Evolutionary conservation across 2,329 filamentous ascomycete genomes (phyloP).

Genomic region (Colletotrichum karsti): DNA sequence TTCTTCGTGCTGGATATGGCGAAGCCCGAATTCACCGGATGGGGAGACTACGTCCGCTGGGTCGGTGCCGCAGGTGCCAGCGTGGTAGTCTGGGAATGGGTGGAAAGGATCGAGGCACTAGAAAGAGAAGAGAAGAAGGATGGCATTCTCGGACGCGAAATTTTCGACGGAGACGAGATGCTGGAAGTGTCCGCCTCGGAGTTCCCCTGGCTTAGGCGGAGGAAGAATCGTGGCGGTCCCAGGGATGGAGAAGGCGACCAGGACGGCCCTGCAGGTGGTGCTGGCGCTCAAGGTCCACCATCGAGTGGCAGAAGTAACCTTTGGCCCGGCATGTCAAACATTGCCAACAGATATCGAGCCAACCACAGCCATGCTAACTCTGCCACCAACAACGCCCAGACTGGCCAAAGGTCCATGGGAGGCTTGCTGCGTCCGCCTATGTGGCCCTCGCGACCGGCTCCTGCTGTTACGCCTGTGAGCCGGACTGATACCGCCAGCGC

Average conservation of each 20-base stretch:
- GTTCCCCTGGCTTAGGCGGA: constrained; percentile 53
- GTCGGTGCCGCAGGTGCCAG: constrained; percentile 94
- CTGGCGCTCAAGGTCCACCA: constrained; percentile 29
- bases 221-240: constrained; percentile 41
- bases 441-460: constrained; percentile 64
- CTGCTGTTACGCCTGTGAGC: constrained; percentile 65
- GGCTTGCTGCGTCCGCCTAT: constrained; percentile 57
- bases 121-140: constrained; percentile 95
- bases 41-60: constrained; percentile 96
- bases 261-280: constrained; percentile 28
- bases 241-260: constrained; percentile 32
- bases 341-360: constrained; percentile 46
- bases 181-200: constrained; percentile 69
- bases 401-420: constrained; percentile 37
- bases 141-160: constrained; percentile 87
- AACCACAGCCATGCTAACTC: constrained; percentile 10
- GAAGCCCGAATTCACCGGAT: constrained; percentile 84
- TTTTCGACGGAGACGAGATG: constrained; percentile 96
- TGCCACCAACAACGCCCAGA: constrained; percentile 22
- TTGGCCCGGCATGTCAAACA: constrained; percentile 51
- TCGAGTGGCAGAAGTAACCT: constrained; percentile 40
- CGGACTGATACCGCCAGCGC: constrained; percentile 70
- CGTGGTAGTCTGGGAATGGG: constrained; percentile 99
- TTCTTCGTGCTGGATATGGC: constrained; percentile 94
- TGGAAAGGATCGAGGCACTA: constrained; percentile 90